These are phyloP conservation scores for Quillaja saponaria DNA, from an alignment of 306 rosid genomes.

Conservation along the genomic window DNA sequence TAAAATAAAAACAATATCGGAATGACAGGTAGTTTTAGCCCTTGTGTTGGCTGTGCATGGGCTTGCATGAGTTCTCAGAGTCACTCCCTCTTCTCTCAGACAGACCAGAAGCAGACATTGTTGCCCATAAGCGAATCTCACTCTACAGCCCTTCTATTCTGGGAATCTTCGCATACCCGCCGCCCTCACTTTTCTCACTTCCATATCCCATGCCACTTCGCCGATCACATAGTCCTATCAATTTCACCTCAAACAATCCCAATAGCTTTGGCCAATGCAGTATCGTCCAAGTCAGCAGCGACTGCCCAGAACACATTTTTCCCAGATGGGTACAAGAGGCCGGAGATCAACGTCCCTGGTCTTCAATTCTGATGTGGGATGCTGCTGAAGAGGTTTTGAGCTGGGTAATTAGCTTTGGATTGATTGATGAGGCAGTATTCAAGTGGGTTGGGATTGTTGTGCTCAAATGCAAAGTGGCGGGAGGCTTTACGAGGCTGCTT, in stretches of 20 bases:
- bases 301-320: conserved; percentile 66
- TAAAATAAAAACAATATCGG: too few species aligned
- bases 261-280: conserved; percentile 30
- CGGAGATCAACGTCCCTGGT: conserved; percentile 67
- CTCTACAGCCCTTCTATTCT: conserved; percentile 29
- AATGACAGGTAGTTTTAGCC: too few species aligned
- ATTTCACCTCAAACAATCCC: conserved; percentile 44
- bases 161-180: conserved; percentile 25
- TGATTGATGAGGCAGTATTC: conserved; percentile 66
- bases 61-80: too few species aligned
- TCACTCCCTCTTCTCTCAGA: neutral
- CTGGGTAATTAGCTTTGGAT: conserved; percentile 38
- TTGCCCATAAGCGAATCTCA: neutral
- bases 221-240: conserved; percentile 27
- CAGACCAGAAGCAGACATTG: conserved; percentile 23
- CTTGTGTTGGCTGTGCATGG: too few species aligned
- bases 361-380: conserved; percentile 60
- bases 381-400: conserved; percentile 53
- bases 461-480: conserved; percentile 59
- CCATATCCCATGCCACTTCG: conserved; percentile 31
- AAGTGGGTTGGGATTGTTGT: conserved; percentile 69
- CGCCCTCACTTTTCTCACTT: conserved; percentile 35
- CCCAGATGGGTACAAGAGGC: conserved; percentile 92
- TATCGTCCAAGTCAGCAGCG: conserved; percentile 29
- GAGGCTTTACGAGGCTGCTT: conserved; percentile 78